Evolutionary conservation across 176 grass and related monocot species (phyloP).

Genomic region (Carex kokanica): DNA sequence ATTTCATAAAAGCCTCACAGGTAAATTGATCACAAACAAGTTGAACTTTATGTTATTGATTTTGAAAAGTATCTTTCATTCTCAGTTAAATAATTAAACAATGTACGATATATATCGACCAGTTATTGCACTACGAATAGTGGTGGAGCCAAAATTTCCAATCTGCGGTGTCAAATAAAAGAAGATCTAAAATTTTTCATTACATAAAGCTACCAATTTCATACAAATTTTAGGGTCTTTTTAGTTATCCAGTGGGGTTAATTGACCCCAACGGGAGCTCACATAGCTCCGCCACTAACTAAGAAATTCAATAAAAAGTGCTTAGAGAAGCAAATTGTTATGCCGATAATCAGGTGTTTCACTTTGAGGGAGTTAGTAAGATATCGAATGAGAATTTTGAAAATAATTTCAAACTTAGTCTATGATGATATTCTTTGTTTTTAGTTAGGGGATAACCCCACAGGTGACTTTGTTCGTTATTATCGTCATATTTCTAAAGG

Average conservation of each 20-base stretch:
- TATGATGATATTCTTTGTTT: not conserved
- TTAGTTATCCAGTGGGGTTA: no score
- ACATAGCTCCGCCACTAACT: not conserved
- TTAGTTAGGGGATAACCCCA: constrained; percentile 55
- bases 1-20: constrained; percentile 71
- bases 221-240: no score
- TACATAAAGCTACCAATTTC: no score
- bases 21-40: constrained; percentile 19
- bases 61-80: not conserved
- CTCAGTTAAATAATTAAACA: not conserved
- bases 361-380: not conserved
- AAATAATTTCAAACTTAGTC: not conserved
- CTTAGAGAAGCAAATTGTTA: not conserved
- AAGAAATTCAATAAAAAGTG: not conserved
- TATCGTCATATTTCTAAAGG: constrained; percentile 73
- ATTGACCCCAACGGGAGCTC: no score
- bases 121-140: not conserved
- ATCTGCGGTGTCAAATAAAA: no score
- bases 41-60: not conserved
- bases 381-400: not conserved
- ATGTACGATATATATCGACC: not conserved
- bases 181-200: no score
- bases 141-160: no score
- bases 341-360: not conserved
- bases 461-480: constrained; percentile 51